phyloP scores from a whole-genome alignment of 306 rosid species.

The Bauhinia variegata region DNA sequence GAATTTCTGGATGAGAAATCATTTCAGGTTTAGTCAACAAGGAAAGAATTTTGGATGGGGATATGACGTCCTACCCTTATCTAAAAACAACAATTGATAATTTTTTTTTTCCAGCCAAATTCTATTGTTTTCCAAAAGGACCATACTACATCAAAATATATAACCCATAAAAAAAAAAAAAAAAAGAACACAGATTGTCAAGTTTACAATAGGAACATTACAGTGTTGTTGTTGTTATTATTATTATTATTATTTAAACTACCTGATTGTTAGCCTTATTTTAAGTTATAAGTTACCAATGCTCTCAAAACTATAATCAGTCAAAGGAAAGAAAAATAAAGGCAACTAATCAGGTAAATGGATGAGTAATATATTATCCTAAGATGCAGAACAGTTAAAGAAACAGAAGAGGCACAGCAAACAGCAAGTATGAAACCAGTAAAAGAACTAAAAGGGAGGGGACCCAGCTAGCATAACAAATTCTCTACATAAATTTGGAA shows the following conservation, averaged over 20 bases:
- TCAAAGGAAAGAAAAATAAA: neutral
- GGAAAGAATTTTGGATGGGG: constrained; percentile 15
- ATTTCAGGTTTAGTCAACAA: constrained; percentile 17
- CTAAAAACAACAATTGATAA: constrained; percentile 9
- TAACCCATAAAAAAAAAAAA: no score
- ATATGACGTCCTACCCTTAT: constrained; percentile 4
- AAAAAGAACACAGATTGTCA: neutral
- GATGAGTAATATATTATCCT: neutral
- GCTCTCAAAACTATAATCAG: constrained; percentile 10
- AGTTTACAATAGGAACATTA: neutral
- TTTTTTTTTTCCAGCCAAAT: neutral
- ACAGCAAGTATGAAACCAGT: neutral
- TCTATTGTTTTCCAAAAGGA: constrained; percentile 20
- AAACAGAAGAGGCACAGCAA: neutral
- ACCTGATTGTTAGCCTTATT: neutral
- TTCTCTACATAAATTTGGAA: no score
- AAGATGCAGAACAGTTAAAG: neutral
- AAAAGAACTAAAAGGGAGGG: neutral
- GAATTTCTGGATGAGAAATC: neutral
- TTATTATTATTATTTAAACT: neutral
- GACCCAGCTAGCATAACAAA: neutral
- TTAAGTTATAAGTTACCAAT: constrained; percentile 12
- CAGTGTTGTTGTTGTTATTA: neutral
- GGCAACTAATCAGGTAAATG: neutral
- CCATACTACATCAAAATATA: neutral